phyloP scores from a whole-genome alignment of 139 green algal genomes.

The Microglena sp. region DNA sequence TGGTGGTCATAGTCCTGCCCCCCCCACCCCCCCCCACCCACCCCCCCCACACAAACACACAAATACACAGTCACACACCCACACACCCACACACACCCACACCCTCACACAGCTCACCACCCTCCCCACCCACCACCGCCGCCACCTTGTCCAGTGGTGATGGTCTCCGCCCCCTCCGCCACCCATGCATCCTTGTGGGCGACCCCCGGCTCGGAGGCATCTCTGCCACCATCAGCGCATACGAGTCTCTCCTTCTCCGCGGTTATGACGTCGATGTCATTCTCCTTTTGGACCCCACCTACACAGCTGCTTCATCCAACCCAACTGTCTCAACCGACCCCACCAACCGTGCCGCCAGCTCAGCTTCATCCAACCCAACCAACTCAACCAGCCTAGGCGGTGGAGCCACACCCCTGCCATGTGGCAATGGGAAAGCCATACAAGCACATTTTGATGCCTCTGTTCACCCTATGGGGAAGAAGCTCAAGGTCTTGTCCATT shows the following conservation, averaged over 20 bases:
- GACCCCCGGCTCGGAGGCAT: slow-evolving; percentile 87
- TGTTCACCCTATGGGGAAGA: slow-evolving; percentile 24
- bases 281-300: slow-evolving; percentile 17
- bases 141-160: too few species aligned
- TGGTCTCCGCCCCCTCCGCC: slow-evolving; percentile 57
- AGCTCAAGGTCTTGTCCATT: slow-evolving; percentile 18
- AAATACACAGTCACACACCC: too few species aligned
- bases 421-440: slow-evolving; percentile 15
- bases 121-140: too few species aligned
- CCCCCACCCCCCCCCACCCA: too few species aligned
- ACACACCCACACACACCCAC: too few species aligned
- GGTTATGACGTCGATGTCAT: slow-evolving; percentile 62
- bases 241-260: slow-evolving; percentile 64
- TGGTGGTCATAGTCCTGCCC: too few species aligned
- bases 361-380: not conserved
- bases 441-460: not conserved
- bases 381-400: too few species aligned
- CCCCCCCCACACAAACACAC: too few species aligned
- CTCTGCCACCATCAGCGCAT: slow-evolving; percentile 71
- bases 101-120: too few species aligned
- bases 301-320: not conserved
- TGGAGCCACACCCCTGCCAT: too few species aligned
- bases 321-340: not conserved
- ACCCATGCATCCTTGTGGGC: slow-evolving; percentile 84
- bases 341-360: not conserved